A percentile compares a stretch with the other conserved stretches of the same genome.
Evolutionary conservation across 2,329 filamentous ascomycete genomes (phyloP).

Genomic region (Colletotrichum costaricense): DNA sequence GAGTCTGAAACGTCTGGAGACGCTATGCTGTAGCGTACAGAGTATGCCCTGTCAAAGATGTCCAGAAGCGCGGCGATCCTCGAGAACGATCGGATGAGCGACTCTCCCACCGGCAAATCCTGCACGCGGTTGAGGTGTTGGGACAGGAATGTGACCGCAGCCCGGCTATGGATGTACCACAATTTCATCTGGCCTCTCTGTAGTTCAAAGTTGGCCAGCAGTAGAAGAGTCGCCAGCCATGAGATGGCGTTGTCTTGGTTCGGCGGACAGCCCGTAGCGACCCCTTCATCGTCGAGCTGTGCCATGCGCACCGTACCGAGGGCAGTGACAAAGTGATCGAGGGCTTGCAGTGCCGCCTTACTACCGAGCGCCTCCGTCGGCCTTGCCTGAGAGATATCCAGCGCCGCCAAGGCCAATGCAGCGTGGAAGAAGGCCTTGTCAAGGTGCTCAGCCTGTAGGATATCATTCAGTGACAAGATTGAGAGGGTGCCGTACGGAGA

Average conservation of each 20-base stretch:
- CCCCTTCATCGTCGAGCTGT: constrained; percentile 9
- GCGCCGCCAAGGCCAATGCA: constrained; percentile 10
- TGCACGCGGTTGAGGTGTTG: constrained; percentile 10
- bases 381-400: constrained; percentile 4
- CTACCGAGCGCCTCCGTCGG: neutral
- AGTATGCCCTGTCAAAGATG: constrained; percentile 19
- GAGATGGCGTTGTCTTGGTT: constrained; percentile 14
- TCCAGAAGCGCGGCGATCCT: constrained; percentile 19
- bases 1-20: constrained; percentile 9
- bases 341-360: constrained; percentile 15
- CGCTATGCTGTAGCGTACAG: constrained; percentile 14
- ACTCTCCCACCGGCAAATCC: neutral
- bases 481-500: constrained; percentile 13
- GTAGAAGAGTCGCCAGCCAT: neutral
- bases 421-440: constrained; percentile 20
- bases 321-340: constrained; percentile 20
- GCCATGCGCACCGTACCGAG: constrained; percentile 11
- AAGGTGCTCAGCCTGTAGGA: neutral
- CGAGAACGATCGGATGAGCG: constrained; percentile 14
- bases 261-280: constrained; percentile 5
- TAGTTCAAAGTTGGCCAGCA: constrained; percentile 10
- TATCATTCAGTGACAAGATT: constrained; percentile 11
- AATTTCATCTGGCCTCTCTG: constrained; percentile 26
- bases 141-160: constrained; percentile 16
- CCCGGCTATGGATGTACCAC: constrained; percentile 24